phyloP scores from a whole-genome alignment of 441 rosid genomes.

The Daphne laureola region DNA sequence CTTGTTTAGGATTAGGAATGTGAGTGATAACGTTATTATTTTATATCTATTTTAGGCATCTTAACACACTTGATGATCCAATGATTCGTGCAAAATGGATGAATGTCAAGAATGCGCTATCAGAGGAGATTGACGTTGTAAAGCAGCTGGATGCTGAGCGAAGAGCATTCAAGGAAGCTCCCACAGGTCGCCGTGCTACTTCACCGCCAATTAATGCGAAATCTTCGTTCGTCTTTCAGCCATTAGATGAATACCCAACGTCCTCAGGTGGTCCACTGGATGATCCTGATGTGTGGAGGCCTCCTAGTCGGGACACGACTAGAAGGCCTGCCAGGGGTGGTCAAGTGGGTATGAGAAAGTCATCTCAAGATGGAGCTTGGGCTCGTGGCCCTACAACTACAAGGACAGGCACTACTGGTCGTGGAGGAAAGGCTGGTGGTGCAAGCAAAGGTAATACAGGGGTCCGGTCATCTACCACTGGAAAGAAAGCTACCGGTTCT shows the following conservation, averaged over 20 bases:
- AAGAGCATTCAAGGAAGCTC: conserved; percentile 80
- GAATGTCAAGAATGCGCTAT: conserved; percentile 82
- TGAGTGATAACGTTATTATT: neutral
- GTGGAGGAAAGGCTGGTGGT: conserved; percentile 63
- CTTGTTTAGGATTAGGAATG: too few relatives aligned
- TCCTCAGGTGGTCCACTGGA: conserved; percentile 77
- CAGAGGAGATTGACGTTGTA: conserved; percentile 91
- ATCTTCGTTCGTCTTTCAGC: conserved; percentile 90
- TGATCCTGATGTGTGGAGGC: conserved; percentile 99
- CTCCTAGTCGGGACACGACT: conserved; percentile 75
- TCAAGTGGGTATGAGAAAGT: conserved; percentile 77
- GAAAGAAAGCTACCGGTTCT: conserved; percentile 67
- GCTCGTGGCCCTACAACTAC: conserved; percentile 67
- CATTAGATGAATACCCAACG: conserved; percentile 89
- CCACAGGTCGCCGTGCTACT: conserved; percentile 60
- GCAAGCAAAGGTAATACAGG: conserved; percentile 51
- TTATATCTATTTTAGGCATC: conserved; percentile 47
- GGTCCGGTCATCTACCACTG: conserved; percentile 60
- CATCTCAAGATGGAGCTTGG: conserved; percentile 92
- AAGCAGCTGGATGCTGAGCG: conserved; percentile 94
- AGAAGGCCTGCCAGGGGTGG: conserved; percentile 80
- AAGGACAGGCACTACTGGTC: conserved; percentile 51
- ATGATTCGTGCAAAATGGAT: conserved; percentile 83
- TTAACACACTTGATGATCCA: conserved; percentile 80
- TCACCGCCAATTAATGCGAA: conserved; percentile 86